Evolutionary conservation across 148 eudicot species (phyloP).

Genomic region (Gaultheria prostrata): DNA sequence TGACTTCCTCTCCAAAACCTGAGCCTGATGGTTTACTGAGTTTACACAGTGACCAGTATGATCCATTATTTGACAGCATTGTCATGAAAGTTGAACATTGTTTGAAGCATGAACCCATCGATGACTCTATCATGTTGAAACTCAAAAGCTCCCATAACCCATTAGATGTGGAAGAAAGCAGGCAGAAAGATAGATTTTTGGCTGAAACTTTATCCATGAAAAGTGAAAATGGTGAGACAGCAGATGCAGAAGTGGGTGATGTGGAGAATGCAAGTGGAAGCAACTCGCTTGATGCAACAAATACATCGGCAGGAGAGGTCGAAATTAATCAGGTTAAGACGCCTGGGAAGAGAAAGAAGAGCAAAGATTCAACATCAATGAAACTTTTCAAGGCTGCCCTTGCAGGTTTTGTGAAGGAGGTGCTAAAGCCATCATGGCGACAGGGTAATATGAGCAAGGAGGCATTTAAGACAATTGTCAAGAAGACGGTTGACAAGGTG

Average conservation of each 20-base stretch:
- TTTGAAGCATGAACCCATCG: constrained; percentile 40
- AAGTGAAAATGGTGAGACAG: constrained; percentile 88
- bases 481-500: constrained; percentile 96
- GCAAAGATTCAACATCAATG: constrained; percentile 83
- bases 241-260: constrained; percentile 82
- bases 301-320: constrained; percentile 48
- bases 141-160: constrained; percentile 40
- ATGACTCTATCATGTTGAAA: constrained; percentile 21
- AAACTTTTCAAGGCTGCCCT: constrained; percentile 75
- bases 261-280: constrained; percentile 68
- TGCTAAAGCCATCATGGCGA: constrained; percentile 94
- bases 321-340: constrained; percentile 75
- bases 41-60: constrained; percentile 72
- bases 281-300: constrained; percentile 39
- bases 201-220: constrained; percentile 40
- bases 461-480: constrained; percentile 94
- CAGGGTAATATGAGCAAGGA: constrained; percentile 99
- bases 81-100: constrained; percentile 41
- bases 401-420: constrained; percentile 90
- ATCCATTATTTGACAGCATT: constrained; percentile 90
- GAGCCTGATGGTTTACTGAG: constrained; percentile 39
- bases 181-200: constrained; percentile 48
- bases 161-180: constrained; percentile 48
- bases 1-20: constrained; percentile 35
- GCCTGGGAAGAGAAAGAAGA: constrained; percentile 57